phyloP scores from a whole-genome alignment of 306 rosid species.

The Vicia villosa region DNA sequence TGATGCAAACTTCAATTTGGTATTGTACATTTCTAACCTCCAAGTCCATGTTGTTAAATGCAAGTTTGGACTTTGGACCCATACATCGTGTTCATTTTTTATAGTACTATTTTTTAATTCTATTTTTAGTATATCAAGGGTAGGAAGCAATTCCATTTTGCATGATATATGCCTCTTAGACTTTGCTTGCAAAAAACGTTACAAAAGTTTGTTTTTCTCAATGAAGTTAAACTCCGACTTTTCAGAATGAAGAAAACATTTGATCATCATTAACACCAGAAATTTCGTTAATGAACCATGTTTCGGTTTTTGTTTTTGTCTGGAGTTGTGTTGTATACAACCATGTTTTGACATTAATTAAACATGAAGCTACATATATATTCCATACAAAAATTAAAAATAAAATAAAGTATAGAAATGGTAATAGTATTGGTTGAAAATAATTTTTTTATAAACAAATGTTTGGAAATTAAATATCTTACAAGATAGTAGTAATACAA shows the following conservation, averaged over 20 bases:
- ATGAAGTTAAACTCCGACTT: not conserved
- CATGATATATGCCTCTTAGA: not conserved
- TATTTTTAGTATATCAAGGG: not conserved
- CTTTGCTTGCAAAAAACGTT: not conserved
- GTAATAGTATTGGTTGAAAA: too few relatives aligned
- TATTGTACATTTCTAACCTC: not conserved
- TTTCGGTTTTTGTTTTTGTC: too few relatives aligned
- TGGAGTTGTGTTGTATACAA: not conserved
- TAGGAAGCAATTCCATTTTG: not conserved
- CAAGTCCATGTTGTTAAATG: not conserved
- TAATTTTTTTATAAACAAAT: too few relatives aligned
- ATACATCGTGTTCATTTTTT: not conserved
- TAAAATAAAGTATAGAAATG: not conserved
- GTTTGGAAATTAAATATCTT: too few relatives aligned
- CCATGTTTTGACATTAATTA: conserved; percentile 19
- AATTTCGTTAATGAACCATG: not conserved
- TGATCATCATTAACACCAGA: not conserved
- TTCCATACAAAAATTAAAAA: not conserved
- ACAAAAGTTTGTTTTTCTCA: not conserved
- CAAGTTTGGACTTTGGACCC: conserved; percentile 1
- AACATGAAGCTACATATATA: not conserved
- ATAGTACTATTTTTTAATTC: not conserved
- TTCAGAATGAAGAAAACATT: not conserved
- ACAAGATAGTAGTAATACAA: too few relatives aligned
- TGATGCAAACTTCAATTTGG: conserved; percentile 9